phyloP scores from a whole-genome alignment of 345 rosid species.

The Brassica incana region DNA sequence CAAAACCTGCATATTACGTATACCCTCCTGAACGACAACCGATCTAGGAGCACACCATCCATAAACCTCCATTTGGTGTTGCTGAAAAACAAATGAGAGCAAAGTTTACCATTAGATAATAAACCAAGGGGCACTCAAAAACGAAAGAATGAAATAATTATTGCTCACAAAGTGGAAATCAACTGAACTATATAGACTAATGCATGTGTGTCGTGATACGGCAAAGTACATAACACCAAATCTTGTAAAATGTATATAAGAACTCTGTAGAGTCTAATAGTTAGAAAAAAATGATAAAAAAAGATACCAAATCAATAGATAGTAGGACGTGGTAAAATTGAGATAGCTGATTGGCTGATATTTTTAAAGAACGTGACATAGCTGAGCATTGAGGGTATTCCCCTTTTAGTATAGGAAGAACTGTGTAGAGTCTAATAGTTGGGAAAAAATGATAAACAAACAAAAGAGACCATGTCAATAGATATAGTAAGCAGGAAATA shows the following conservation, averaged over 20 bases:
- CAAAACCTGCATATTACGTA: not conserved
- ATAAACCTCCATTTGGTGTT: not conserved
- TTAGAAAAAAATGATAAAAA: too few relatives aligned
- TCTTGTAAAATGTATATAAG: not conserved
- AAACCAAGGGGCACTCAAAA: not conserved
- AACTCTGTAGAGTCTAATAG: not conserved
- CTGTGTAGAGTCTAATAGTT: too few relatives aligned
- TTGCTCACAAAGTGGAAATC: not conserved
- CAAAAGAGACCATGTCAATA: too few relatives aligned
- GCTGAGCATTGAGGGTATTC: too few relatives aligned
- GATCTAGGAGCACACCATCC: not conserved
- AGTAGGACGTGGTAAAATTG: too few relatives aligned
- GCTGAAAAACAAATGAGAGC: not conserved
- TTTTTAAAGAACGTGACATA: too few relatives aligned
- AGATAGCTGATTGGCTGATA: too few relatives aligned
- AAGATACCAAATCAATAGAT: too few relatives aligned
- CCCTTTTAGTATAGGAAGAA: too few relatives aligned
- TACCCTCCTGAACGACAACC: not conserved
- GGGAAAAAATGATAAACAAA: too few relatives aligned
- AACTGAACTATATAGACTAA: not conserved
- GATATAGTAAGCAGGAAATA: too few relatives aligned
- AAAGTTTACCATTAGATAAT: not conserved
- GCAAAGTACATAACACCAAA: not conserved
- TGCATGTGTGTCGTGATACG: not conserved
- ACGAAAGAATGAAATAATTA: not conserved